Evolutionary conservation across 768 basidiomycete genomes (phyloP), one percentile per base, ranked within the genome.

Genomic region (Xerocomellus intermedius): DNA sequence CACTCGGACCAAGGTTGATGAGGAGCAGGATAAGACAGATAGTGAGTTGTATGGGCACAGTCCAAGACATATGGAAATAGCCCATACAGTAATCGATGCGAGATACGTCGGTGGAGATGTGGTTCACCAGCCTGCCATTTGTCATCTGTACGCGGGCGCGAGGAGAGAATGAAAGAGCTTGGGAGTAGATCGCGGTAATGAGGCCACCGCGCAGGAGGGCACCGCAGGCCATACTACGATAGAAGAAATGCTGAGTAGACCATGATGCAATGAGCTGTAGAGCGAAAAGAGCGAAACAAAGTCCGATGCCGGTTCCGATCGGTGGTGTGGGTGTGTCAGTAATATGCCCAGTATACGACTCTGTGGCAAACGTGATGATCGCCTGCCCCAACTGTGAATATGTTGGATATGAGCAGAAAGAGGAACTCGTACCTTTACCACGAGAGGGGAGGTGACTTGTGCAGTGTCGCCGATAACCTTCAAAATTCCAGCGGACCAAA

Each of bases 51-150:
- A 94, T 84, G 1, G 85, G 86, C 1, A 86, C 82, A 7, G 86
- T 75, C 86, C 88, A 91, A 36, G 80, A 77, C 80, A 93, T 86
- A 61, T 91, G 89, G 70, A 91, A 88, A 74, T 86, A 89, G 19
- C 85, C 78, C 62, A 82, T 78, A 63, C 87, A 88, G 62, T 93
- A 97, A 66, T 98, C 94, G 66, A 98, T 90, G 21, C 94, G 82
- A 28, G 89, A 93, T 21, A 95, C 85, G 66, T 94, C 93, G 1
- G 90, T 92, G 6, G 91, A 93, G 56, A 98, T 95, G 73, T 96
- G 93, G 60, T 94, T 95, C 58, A 97, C 87, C 12, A 97, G 81
- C 66, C 89, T 89, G 21, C 94, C 95, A 64, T 92, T 97, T 2
- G 90, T 84, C 41, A 95, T 79, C 9, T 82, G 85, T 2, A 86